phyloP scores from a whole-genome alignment of 768 basidiomycete species.

The Gloeostereum incarnatum region DNA sequence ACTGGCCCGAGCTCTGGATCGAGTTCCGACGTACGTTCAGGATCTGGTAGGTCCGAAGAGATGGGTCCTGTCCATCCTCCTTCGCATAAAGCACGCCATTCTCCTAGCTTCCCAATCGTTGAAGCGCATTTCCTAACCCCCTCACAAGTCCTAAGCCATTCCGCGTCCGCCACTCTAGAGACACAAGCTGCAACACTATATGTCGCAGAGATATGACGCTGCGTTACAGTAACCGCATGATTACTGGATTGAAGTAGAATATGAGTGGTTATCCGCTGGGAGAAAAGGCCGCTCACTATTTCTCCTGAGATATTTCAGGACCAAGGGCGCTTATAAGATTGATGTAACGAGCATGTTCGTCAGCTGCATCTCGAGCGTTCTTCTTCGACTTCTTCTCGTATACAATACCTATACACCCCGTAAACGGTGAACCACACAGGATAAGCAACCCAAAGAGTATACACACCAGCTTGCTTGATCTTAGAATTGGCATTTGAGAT shows the following conservation, averaged over 20 bases:
- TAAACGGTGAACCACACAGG: not conserved
- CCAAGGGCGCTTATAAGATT: constrained; percentile 62
- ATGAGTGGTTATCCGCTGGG: not conserved
- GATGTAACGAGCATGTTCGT: constrained; percentile 74
- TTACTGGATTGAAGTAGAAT: constrained; percentile 33
- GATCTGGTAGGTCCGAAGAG: constrained; percentile 32
- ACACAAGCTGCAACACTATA: constrained; percentile 56
- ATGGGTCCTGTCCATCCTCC: constrained; percentile 56
- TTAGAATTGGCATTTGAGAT: constrained; percentile 56
- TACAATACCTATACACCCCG: constrained; percentile 37
- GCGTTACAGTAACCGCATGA: constrained; percentile 52
- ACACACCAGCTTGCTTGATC: constrained; percentile 68
- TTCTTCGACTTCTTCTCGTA: constrained; percentile 82
- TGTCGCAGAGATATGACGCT: constrained; percentile 48
- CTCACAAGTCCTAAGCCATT: constrained; percentile 70
- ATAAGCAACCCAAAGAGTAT: not conserved
- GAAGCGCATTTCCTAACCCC: constrained; percentile 60
- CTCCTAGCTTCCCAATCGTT: constrained; percentile 57
- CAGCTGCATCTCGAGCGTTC: constrained; percentile 51
- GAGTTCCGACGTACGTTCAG: constrained; percentile 7
- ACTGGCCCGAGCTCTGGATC: not conserved
- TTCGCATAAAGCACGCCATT: constrained; percentile 70
- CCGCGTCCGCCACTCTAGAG: constrained; percentile 66
- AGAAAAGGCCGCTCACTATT: constrained; percentile 43
- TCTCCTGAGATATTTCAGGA: constrained; percentile 73